phyloP scores from a whole-genome alignment of 129 eudicot genomes.

The Flaveria bidentis region DNA sequence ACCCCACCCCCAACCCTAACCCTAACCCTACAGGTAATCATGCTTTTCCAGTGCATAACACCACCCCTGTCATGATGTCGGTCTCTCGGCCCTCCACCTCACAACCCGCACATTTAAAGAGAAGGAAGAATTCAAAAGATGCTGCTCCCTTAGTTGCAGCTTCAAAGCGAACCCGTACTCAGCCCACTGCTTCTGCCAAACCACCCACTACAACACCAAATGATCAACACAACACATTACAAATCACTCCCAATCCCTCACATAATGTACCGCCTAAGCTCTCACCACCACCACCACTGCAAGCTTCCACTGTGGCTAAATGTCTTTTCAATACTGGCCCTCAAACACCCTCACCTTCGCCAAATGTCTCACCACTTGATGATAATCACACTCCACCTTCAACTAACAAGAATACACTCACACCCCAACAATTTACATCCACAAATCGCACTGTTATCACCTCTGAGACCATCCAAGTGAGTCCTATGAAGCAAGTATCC shows the following conservation, averaged over 20 bases:
- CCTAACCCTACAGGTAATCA: no score
- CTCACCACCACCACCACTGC: slow-evolving; percentile 29
- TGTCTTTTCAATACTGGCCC: slow-evolving; percentile 79
- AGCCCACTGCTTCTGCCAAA: slow-evolving; percentile 33
- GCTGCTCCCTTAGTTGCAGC: slow-evolving; percentile 24
- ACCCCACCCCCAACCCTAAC: no score
- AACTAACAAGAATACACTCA: slow-evolving; percentile 32
- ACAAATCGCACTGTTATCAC: slow-evolving; percentile 74
- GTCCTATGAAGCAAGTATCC: slow-evolving; percentile 74
- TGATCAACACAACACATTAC: slow-evolving; percentile 11
- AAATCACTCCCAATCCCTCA: slow-evolving; percentile 35
- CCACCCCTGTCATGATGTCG: slow-evolving; percentile 48
- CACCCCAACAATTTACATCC: slow-evolving; percentile 60
- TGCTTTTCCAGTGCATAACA: slow-evolving; percentile 35
- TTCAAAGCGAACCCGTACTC: slow-evolving; percentile 54
- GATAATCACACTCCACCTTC: slow-evolving; percentile 54
- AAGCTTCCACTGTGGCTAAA: slow-evolving; percentile 74
- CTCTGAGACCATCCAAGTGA: slow-evolving; percentile 73
- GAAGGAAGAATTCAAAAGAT: slow-evolving; percentile 45
- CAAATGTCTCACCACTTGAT: slow-evolving; percentile 51
- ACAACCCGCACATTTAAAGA: slow-evolving; percentile 41
- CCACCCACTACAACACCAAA: slow-evolving; percentile 19
- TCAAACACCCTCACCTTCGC: slow-evolving; percentile 84
- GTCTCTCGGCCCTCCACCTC: slow-evolving; percentile 18
- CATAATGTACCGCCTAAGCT: slow-evolving; percentile 11